A percentile compares a stretch with the other conserved stretches of the same genome.
phyloP scores from a whole-genome alignment of 2,329 filamentous ascomycete species.

The Trichoderma citrinoviride region DNA sequence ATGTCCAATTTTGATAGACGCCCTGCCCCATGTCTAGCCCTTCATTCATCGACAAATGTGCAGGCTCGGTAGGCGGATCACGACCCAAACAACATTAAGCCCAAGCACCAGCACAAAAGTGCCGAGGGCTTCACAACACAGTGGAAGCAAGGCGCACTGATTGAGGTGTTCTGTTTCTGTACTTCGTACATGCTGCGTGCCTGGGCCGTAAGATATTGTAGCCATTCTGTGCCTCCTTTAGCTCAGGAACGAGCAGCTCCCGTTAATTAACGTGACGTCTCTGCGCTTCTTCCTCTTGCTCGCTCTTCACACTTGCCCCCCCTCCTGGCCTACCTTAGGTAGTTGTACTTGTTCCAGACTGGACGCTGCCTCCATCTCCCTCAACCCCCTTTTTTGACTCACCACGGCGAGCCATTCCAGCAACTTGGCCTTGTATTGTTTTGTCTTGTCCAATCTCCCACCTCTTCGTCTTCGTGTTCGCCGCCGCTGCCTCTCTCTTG shows the following conservation, averaged over 20 bases:
- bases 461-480: conserved; percentile 6
- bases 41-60: neutral
- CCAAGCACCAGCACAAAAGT: neutral
- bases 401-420: conserved; percentile 3
- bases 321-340: conserved; percentile 5
- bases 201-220: neutral
- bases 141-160: too few species aligned
- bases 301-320: neutral
- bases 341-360: too few species aligned
- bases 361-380: neutral
- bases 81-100: neutral
- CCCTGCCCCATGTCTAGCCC: neutral
- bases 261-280: conserved; percentile 17
- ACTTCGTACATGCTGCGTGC: neutral
- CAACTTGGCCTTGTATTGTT: neutral
- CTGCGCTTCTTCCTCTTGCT: conserved; percentile 8
- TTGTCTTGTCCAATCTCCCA: neutral
- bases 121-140: neutral
- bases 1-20: neutral
- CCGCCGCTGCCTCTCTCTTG: neutral
- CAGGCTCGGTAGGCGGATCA: conserved; percentile 1
- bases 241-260: conserved; percentile 18
- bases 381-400: conserved; percentile 15
- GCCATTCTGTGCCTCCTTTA: conserved; percentile 7
- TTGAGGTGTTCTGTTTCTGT: too few species aligned